phyloP scores from a whole-genome alignment of 768 basidiomycete genomes.

The Leccinum uliginosum region DNA sequence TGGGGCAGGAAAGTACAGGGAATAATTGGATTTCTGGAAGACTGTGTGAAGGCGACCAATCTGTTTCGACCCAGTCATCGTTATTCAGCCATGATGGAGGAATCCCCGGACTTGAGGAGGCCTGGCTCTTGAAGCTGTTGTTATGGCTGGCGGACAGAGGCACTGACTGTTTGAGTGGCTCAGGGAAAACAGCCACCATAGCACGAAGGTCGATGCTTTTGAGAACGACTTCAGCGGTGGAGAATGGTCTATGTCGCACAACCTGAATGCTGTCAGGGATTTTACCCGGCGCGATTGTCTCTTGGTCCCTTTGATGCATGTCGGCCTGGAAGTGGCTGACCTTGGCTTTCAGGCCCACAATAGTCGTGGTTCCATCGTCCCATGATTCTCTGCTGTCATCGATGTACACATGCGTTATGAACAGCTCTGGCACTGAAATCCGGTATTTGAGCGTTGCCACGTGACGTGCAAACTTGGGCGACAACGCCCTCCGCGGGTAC shows the following conservation, averaged over 20 bases:
- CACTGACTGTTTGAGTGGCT: constrained; percentile 61
- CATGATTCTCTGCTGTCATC: constrained; percentile 79
- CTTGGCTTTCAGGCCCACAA: constrained; percentile 82
- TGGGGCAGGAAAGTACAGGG: constrained; percentile 72
- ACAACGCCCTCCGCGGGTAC: constrained; percentile 64
- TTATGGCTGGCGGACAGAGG: constrained; percentile 44
- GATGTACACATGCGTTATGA: constrained; percentile 82
- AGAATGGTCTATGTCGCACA: constrained; percentile 76
- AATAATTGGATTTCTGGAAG: constrained; percentile 64
- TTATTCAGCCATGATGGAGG: constrained; percentile 67
- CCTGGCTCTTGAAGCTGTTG: constrained; percentile 34
- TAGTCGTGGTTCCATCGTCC: constrained; percentile 71
- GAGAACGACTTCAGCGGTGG: constrained; percentile 80
- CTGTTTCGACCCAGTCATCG: constrained; percentile 80
- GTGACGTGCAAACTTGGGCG: constrained; percentile 85
- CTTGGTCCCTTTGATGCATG: constrained; percentile 89
- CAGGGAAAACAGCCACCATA: constrained; percentile 71
- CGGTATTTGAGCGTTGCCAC: constrained; percentile 91
- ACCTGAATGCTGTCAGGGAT: constrained; percentile 54
- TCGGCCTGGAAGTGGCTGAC: constrained; percentile 83
- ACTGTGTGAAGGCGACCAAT: constrained; percentile 49
- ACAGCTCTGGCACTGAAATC: constrained; percentile 69
- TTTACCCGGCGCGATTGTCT: constrained; percentile 56
- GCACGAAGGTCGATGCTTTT: constrained; percentile 74
- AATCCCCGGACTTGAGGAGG: constrained; percentile 31